phyloP scores from a whole-genome alignment of 2,329 filamentous ascomycete genomes.

The Ceratocystis alfenasii region DNA sequence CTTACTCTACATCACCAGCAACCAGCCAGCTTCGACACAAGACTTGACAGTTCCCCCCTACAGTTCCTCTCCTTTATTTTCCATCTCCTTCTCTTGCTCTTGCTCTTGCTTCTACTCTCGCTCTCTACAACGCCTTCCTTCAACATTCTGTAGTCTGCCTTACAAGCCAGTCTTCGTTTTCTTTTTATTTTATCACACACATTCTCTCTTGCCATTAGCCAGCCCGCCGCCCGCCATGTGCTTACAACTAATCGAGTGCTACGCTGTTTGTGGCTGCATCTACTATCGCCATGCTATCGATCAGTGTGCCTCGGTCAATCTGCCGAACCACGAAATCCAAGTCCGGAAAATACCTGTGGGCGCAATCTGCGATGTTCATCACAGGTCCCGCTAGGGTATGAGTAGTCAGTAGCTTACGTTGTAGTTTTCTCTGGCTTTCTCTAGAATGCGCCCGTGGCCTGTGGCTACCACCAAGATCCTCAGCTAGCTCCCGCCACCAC shows the following conservation, averaged over 20 bases:
- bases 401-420: neutral
- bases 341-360: conserved; percentile 72
- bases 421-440: too few relatives aligned
- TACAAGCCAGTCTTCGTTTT: neutral
- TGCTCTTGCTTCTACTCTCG: conserved; percentile 3
- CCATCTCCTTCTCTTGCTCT: conserved; percentile 15
- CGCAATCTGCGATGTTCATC: conserved; percentile 50
- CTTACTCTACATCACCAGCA: neutral
- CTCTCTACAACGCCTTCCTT: neutral
- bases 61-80: conserved; percentile 4
- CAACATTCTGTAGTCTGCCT: too few relatives aligned
- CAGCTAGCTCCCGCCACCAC: neutral
- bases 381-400: neutral
- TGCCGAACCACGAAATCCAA: conserved; percentile 58
- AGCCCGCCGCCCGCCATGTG: conserved; percentile 50
- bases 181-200: neutral
- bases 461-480: neutral
- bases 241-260: conserved; percentile 74
- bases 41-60: neutral
- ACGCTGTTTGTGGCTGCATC: conserved; percentile 74
- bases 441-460: neutral
- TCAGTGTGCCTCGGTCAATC: conserved; percentile 63
- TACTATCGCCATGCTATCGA: conserved; percentile 83
- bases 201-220: conserved; percentile 1
- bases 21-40: neutral